Base-by-base conservation (phyloP, 2,329 filamentous ascomycete species). In the Stylonectria norvegica region DNA sequence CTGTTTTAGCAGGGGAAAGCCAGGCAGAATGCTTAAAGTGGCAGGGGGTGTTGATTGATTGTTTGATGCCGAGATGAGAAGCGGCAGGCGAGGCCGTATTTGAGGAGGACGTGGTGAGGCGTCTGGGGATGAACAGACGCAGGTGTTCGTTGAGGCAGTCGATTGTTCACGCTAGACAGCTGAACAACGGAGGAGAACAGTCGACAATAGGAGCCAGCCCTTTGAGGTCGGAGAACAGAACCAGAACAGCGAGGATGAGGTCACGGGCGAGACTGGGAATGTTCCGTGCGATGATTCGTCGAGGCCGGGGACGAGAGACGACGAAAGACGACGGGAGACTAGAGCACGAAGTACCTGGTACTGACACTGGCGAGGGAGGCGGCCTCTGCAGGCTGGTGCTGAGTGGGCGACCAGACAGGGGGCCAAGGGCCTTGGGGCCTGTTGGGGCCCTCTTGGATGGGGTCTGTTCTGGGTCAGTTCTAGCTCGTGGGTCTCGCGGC, bases 1-100 rank as follows among this genome's bases (percentile, higher is more conserved):
- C 47, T 52, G 38, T 22, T 40, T 39, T 42, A 52, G 52, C 41
- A 49, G 49, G 51, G 51, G 49, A 55, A 40, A 52, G 36, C 47
- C 52, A 55, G 53, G 50, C 44, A 56, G 47, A 44, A 51, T n/a
- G n/a, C n/a, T n/a, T n/a, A n/a, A n/a, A n/a, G n/a, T 55, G 40
- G 34, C 39, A 53, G 52, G 49, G 47, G 47, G 34, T 41, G 37
- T 25, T 42, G n/a, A n/a, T n/a, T n/a, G n/a, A n/a, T n/a, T n/a
- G n/a, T n/a, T n/a, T n/a, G n/a, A n/a, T n/a, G n/a, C n/a, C n/a
- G n/a, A n/a, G n/a, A n/a, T n/a, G n/a, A n/a, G n/a, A n/a, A n/a
- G n/a, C n/a, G n/a, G n/a, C n/a, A n/a, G n/a, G n/a, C n/a, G n/a
- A n/a, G n/a, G n/a, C n/a, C n/a, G n/a, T n/a, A n/a, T n/a, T n/a